Percentiles rank a stretch among this genome's conserved stretches.
phyloP scores from a whole-genome alignment of 805 yeast genomes.

The Suhomyces pyralidae region DNA sequence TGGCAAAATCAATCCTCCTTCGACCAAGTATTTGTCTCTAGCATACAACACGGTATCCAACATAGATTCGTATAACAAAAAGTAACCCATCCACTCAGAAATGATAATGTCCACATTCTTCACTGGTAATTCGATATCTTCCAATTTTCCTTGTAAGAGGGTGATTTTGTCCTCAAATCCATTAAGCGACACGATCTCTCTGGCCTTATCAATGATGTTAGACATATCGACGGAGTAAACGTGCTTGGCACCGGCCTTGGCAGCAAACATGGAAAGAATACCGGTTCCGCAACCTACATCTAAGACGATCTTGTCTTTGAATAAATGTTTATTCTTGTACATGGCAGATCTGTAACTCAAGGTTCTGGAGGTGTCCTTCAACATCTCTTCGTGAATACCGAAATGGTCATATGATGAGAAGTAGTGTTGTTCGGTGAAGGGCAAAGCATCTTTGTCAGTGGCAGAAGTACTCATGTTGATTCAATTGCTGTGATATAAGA shows the following conservation, averaged over 20 bases:
- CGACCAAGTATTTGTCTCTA: constrained; percentile 78
- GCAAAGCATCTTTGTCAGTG: constrained; percentile 61
- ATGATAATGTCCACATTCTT: constrained; percentile 90
- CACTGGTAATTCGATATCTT: constrained; percentile 84
- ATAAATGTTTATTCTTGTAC: constrained; percentile 79
- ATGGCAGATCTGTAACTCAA: constrained; percentile 89
- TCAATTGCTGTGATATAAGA: background rate
- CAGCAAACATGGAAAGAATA: constrained; percentile 95
- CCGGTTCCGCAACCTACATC: constrained; percentile 99
- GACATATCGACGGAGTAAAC: constrained; percentile 98
- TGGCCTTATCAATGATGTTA: constrained; percentile 94
- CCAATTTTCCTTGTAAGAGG: constrained; percentile 86
- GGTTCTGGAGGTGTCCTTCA: constrained; percentile 92
- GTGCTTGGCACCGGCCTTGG: constrained; percentile 97
- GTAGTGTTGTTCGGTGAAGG: constrained; percentile 85
- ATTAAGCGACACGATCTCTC: constrained; percentile 75
- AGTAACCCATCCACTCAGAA: constrained; percentile 99
- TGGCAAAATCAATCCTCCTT: constrained; percentile 91
- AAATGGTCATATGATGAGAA: constrained; percentile 94
- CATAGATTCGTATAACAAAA: constrained; percentile 94
- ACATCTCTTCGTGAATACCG: constrained; percentile 98
- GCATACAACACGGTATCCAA: constrained; percentile 93
- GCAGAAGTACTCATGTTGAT: constrained; percentile 34
- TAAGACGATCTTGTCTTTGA: constrained; percentile 88
- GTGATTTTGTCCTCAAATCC: constrained; percentile 87